phyloP scores from a whole-genome alignment of 164 flowering plant species.

The Tinospora cordifolia region DNA sequence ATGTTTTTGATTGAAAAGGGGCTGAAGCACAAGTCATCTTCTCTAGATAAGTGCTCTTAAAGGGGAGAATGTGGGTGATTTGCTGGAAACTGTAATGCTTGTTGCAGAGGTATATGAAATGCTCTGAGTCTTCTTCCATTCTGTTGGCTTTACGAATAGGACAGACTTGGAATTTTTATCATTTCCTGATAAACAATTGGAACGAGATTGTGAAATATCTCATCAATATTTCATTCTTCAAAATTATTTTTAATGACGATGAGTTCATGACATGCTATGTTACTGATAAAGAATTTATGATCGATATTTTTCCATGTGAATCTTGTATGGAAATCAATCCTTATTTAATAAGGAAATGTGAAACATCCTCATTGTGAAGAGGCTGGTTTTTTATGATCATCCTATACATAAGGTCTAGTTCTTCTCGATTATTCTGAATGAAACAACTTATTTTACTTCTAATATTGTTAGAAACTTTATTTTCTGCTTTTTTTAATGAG shows the following conservation, averaged over 20 bases:
- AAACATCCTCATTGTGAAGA: not conserved
- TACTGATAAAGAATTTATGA: not conserved
- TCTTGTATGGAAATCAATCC: not conserved
- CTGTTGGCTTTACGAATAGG: not conserved
- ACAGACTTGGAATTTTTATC: not conserved
- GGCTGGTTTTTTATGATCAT: not conserved
- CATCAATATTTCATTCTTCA: no score
- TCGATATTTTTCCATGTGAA: not conserved
- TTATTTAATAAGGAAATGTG: not conserved
- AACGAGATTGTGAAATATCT: not conserved
- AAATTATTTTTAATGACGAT: not conserved
- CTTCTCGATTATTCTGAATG: not conserved
- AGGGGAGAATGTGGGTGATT: conserved; percentile 75
- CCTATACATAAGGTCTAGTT: not conserved
- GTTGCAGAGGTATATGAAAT: conserved; percentile 69
- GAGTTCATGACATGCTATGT: not conserved
- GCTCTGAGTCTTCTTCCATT: not conserved
- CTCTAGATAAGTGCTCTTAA: conserved; percentile 82
- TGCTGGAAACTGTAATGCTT: conserved; percentile 85
- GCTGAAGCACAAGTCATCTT: conserved; percentile 7
- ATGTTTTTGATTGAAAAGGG: conserved; percentile 1
- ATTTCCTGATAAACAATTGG: not conserved
- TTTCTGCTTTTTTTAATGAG: not conserved
- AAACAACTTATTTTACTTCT: not conserved
- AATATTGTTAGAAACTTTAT: not conserved